Base-by-base conservation (phyloP, 768 basidiomycete species). In the Suillus clintonianus region DNA sequence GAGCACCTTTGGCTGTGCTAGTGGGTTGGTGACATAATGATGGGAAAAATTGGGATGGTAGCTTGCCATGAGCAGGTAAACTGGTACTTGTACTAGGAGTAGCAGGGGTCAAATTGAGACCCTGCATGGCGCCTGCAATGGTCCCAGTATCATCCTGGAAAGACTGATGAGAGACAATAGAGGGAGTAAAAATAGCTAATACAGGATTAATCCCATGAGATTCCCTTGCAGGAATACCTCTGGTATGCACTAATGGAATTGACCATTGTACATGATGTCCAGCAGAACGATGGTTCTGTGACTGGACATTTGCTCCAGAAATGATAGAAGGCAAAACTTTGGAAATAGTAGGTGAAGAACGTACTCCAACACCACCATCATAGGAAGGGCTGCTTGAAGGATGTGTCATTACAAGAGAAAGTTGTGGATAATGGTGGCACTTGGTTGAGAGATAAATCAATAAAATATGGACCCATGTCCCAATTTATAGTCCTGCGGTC, bases 191-290 rank as follows among this genome's bases (percentile, higher is more conserved):
- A 27, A 24, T 6, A 48, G 22, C 14, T 14, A 13, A 2, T 22
- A 5, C 19, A 17, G 36, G 9, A 11, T 30, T 19, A 7, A 9
- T 10, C 13, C 0, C 51, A 19, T 53, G 30, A n/a, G 32, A 19
- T 17, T 22, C 42, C 59, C 62, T 61, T 32, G 59, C 19, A 27
- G 62, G 62, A 8, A 62, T 45, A 3, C 22, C 34, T 17, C 24
- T 62, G n/a, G 22, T 43, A 7, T 36, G n/a, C 7, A 42, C 24
- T 11, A 62, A 43, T 62, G 62, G 62, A 7, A 19, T 15, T 61
- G 62, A 62, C 62, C 62, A 62, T 37, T 53, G 36, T 15, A 47
- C 50, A 63, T 39, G 61, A 34, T 34, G 14, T 36, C 22, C 19
- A 56, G 53, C 36, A 19, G 34, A 15, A 36, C 8, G 34, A 8